phyloP scores from a whole-genome alignment of 768 basidiomycete genomes.

The Rhizopogon vulgaris region DNA sequence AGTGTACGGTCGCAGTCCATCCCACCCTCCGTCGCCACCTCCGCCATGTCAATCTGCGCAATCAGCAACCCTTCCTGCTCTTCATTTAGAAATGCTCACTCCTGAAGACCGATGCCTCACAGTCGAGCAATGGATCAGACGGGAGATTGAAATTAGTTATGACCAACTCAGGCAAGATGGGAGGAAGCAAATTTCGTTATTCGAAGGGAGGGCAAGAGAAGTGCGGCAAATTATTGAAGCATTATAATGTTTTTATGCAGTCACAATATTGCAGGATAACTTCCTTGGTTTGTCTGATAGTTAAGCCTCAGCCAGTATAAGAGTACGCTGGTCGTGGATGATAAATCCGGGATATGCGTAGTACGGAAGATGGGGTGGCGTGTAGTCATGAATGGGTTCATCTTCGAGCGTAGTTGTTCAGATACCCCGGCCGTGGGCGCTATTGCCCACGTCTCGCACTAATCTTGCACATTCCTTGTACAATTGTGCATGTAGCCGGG shows the following conservation, averaged over 20 bases:
- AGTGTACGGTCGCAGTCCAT: not conserved
- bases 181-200: constrained; percentile 40
- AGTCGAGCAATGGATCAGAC: constrained; percentile 77
- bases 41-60: constrained; percentile 10
- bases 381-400: too few relatives aligned
- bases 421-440: too few relatives aligned
- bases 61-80: constrained; percentile 2
- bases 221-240: constrained; percentile 31
- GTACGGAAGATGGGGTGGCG: too few relatives aligned
- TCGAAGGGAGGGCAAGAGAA: constrained; percentile 40
- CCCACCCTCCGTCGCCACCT: not conserved
- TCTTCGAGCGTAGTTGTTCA: too few relatives aligned
- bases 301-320: too few relatives aligned
- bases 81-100: constrained; percentile 16
- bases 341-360: too few relatives aligned
- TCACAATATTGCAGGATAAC: not conserved
- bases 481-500: too few relatives aligned
- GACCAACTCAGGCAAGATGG: constrained; percentile 52
- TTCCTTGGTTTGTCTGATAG: not conserved
- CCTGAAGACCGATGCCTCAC: constrained; percentile 67
- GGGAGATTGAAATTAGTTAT: constrained; percentile 66
- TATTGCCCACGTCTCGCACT: too few relatives aligned
- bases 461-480: too few relatives aligned
- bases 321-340: too few relatives aligned
- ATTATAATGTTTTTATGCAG: constrained; percentile 6